These are phyloP conservation scores for Boletus hoseneyae DNA, from an alignment of 1,284 basidiomycete genomes.

Conservation along the genomic window DNA sequence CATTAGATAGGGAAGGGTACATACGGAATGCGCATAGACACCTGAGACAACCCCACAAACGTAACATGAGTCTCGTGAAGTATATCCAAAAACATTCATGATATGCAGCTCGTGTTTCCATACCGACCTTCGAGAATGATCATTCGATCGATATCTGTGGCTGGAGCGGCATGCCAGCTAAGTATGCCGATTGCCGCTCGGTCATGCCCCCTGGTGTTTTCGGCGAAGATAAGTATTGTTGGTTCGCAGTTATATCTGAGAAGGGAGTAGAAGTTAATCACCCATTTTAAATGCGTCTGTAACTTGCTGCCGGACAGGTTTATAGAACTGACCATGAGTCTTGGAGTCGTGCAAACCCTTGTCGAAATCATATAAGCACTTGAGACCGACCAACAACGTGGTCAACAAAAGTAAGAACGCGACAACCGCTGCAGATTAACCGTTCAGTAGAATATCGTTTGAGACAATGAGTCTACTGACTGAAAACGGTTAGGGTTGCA, in stretches of 20 bases:
- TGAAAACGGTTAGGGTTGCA: constrained; percentile 74
- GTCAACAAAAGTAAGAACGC: constrained; percentile 69
- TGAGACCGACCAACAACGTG: constrained; percentile 70
- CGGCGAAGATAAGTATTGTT: constrained; percentile 41
- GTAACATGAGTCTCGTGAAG: constrained; percentile 1
- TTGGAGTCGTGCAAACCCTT: constrained; percentile 69
- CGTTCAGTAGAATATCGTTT: neutral
- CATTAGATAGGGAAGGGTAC: constrained; percentile 17
- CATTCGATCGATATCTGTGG: constrained; percentile 52
- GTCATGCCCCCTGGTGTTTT: constrained; percentile 44
- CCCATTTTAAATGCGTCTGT: constrained; percentile 27
- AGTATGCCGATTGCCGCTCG: constrained; percentile 39
- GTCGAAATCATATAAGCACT: constrained; percentile 78
- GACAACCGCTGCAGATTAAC: constrained; percentile 51
- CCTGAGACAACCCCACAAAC: neutral
- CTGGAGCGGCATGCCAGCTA: constrained; percentile 34
- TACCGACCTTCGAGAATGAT: constrained; percentile 10
- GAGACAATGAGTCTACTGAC: constrained; percentile 44
- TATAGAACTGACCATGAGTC: constrained; percentile 61
- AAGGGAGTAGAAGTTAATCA: constrained; percentile 31
- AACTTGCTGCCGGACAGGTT: constrained; percentile 31
- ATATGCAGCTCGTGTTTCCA: neutral
- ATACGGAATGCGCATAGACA: constrained; percentile 10
- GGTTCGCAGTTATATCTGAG: constrained; percentile 49
- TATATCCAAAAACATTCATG: constrained; percentile 10